Conservation (phyloP, 495 filamentous ascomycete species). For the Parachaetomium inaequale region DNA sequence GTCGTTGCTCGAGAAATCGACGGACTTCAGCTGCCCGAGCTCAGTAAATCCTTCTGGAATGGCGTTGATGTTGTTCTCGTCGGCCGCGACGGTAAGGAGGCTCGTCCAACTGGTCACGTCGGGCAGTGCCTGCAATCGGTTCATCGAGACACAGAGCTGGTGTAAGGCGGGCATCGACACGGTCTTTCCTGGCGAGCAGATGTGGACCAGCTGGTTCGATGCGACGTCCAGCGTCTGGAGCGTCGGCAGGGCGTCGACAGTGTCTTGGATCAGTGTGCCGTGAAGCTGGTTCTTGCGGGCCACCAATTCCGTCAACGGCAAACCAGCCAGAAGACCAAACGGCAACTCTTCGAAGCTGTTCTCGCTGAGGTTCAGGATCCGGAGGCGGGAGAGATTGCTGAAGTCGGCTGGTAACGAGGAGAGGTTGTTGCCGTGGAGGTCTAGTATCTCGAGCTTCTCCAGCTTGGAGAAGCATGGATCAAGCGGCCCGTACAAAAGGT, state of each 20-base stretch:
- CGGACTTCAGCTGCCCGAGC: slow-evolving; percentile 63
- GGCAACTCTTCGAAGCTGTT: slow-evolving; percentile 71
- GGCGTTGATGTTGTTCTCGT: slow-evolving; percentile 71
- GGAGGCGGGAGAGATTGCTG: slow-evolving; percentile 59
- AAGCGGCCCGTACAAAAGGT: slow-evolving; percentile 65
- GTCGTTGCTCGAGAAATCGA: slow-evolving; percentile 81
- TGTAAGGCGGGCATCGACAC: slow-evolving; percentile 64
- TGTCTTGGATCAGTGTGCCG: slow-evolving; percentile 64
- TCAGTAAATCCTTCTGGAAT: slow-evolving; percentile 71
- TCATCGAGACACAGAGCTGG: slow-evolving; percentile 67
- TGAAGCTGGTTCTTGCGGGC: slow-evolving; percentile 75
- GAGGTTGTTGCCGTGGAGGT: slow-evolving; percentile 76
- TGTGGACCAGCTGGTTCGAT: slow-evolving; percentile 60
- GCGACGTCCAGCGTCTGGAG: slow-evolving; percentile 74
- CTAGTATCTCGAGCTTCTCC: slow-evolving; percentile 68
- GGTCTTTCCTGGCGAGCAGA: slow-evolving; percentile 40
- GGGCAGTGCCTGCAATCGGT: slow-evolving; percentile 69
- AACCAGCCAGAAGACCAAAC: slow-evolving; percentile 57
- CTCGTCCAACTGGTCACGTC: slow-evolving; percentile 66
- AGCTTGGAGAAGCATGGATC: slow-evolving; percentile 56
- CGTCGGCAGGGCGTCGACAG: slow-evolving; percentile 52
- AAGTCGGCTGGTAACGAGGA: slow-evolving; percentile 70
- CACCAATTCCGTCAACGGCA: slow-evolving; percentile 70
- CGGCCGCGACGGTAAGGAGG: slow-evolving; percentile 67
- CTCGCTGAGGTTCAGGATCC: slow-evolving; percentile 68